A percentile compares a stretch with the other conserved stretches of the same genome.
These are phyloP conservation scores for Xerocomus spinulosus DNA, from an alignment of 768 basidiomycete species.

Conservation along the genomic window DNA sequence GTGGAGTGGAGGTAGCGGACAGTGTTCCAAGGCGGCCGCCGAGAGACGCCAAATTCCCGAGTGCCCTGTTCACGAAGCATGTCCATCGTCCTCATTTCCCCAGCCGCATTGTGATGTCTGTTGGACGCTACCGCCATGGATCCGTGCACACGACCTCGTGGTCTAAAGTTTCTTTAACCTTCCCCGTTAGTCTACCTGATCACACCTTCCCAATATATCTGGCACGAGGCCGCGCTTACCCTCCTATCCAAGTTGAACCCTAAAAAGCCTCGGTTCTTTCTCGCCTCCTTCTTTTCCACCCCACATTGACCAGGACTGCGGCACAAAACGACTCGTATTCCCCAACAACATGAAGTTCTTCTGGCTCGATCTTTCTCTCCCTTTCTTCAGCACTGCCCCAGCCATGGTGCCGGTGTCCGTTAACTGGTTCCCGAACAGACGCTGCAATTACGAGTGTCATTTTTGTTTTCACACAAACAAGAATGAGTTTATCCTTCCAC, in stretches of 20 bases:
- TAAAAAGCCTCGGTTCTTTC: neutral
- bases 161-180: neutral
- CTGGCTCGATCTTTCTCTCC: conserved; percentile 17
- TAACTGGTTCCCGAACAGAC: conserved; percentile 26
- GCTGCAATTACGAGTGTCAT: conserved; percentile 35
- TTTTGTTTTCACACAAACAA: conserved; percentile 42
- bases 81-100: neutral
- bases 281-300: too few species aligned
- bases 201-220: neutral
- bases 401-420: conserved; percentile 19
- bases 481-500: conserved; percentile 31
- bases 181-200: neutral
- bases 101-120: neutral
- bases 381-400: conserved; percentile 11
- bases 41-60: too few species aligned
- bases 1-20: too few species aligned
- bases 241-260: neutral
- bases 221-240: neutral
- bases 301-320: neutral
- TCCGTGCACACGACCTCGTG: neutral
- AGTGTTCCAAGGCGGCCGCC: too few species aligned
- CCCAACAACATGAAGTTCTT: conserved; percentile 5
- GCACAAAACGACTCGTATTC: neutral
- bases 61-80: neutral
- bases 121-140: neutral